Conservation (phyloP, 148 eudicot genomes). For the Pouteria glomerata region DNA sequence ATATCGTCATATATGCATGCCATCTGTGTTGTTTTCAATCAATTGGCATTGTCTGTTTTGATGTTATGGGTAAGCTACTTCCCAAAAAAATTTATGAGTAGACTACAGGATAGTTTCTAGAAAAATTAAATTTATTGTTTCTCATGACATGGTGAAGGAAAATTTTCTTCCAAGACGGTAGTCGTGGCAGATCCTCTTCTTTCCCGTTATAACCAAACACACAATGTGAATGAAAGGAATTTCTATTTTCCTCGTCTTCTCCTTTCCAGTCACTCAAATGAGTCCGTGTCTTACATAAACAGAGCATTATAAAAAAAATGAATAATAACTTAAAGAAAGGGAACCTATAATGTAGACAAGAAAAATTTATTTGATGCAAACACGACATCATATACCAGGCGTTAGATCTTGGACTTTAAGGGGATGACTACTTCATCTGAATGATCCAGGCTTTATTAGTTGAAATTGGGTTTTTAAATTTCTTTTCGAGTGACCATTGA, state of each 20-base stretch:
- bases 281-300: neutral
- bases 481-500: neutral
- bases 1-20: slow-evolving; percentile 9
- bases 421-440: neutral
- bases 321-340: neutral
- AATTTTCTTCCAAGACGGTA: too few relatives aligned
- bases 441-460: neutral
- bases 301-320: too few relatives aligned
- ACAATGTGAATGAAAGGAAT: neutral
- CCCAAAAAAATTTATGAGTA: too few relatives aligned
- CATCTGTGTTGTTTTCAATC: slow-evolving; percentile 12
- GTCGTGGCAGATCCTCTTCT: too few relatives aligned
- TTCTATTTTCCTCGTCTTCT: neutral
- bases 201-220: neutral
- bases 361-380: neutral
- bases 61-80: neutral
- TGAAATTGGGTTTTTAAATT: neutral
- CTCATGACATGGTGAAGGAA: too few relatives aligned
- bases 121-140: too few relatives aligned
- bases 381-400: neutral
- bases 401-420: neutral
- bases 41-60: neutral
- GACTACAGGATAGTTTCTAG: too few relatives aligned
- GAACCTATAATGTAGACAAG: neutral
- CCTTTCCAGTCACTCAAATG: neutral